Base-by-base conservation (phyloP, 176 grass and related monocot genomes). In the Metroxylon sagu region DNA sequence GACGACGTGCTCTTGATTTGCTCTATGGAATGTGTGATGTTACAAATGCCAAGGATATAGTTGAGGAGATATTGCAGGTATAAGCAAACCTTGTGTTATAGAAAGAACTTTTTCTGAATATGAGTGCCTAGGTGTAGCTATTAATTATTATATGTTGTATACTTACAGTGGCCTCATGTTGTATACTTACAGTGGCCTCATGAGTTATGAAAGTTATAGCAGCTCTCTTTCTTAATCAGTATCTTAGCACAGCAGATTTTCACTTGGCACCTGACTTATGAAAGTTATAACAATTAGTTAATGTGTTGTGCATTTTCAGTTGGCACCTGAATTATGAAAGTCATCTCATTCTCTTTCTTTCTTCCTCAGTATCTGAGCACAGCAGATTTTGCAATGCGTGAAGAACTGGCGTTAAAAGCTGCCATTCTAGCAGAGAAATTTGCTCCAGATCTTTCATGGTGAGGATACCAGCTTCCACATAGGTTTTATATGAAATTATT, bases 11-110 rank as follows among this genome's bases (percentile, higher is more conserved):
- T 83, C 93, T 97, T 71, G 93, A 98, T 92, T 76, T 98, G 63
- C 56, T 98, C 25, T 98, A 98, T 78, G 93, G 93, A 50, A 98
- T 98, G 84, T 98, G 93, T 78, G 93, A 98, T 76, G 81, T 98
- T 62, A 92, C 87, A 49, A 98, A 98, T 51, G 93, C 93, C 3
- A 98, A 92, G 73, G 93, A 98, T 83, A 92, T 98, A 72, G 93
- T 98, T 0, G 93, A 98, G 66, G 93, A 98, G 63, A 85, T 98
- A 48, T 80, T 98, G 81, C 87, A 92, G 93, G 93, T 98, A 88
- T 4, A 60, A 53, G 17, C 43, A 56, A 62, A 71, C 64, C 19
- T 53, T 69, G n/a, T 71, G 23, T 62, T 73, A 49, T 15, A 7
- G 30, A 8, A 35, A 35, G 30, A 35, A 6, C 30, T 35, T 35